These are phyloP conservation scores for Cetraspora pellucida DNA, from an alignment of 192 early-diverging fungal species.

Conservation along the genomic window DNA sequence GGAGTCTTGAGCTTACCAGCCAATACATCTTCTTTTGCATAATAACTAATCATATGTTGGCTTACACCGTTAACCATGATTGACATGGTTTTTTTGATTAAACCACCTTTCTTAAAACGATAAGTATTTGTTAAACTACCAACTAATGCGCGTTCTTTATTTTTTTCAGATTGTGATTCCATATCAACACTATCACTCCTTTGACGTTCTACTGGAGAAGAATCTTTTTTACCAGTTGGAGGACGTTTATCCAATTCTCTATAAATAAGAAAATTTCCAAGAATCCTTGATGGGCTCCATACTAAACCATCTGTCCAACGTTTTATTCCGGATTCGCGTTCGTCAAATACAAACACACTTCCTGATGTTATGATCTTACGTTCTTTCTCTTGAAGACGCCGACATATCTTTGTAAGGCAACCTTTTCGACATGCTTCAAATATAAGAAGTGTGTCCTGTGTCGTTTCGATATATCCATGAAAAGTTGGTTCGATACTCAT, in stretches of 20 bases:
- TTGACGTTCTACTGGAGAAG: conserved; percentile 41
- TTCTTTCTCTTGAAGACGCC: conserved; percentile 75
- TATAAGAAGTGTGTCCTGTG: conserved; percentile 75
- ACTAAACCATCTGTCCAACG: conserved; percentile 85
- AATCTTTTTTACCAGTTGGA: conserved; percentile 52
- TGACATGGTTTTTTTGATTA: conserved; percentile 86
- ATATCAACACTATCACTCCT: conserved; percentile 37
- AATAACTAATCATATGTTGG: conserved; percentile 65
- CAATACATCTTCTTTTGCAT: conserved; percentile 58
- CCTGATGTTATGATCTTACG: conserved; percentile 72
- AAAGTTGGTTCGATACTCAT: conserved; percentile 62
- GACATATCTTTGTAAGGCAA: conserved; percentile 65
- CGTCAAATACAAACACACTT: conserved; percentile 83
- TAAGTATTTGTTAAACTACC: conserved; percentile 61
- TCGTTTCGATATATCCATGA: conserved; percentile 71
- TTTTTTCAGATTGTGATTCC: conserved; percentile 48
- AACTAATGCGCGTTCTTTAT: conserved; percentile 58
- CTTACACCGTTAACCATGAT: conserved; percentile 64
- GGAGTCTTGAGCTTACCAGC: conserved; percentile 54
- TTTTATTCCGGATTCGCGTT: conserved; percentile 81
- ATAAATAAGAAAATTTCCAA: conserved; percentile 81
- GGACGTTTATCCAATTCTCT: conserved; percentile 65
- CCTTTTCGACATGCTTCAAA: conserved; percentile 78
- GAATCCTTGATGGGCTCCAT: conserved; percentile 83
- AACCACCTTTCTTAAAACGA: conserved; percentile 60